Evolutionary conservation across 2,329 filamentous ascomycete species (phyloP), one percentile per base, ranked within the genome.

Genomic region (Xylariaceae sp.): DNA sequence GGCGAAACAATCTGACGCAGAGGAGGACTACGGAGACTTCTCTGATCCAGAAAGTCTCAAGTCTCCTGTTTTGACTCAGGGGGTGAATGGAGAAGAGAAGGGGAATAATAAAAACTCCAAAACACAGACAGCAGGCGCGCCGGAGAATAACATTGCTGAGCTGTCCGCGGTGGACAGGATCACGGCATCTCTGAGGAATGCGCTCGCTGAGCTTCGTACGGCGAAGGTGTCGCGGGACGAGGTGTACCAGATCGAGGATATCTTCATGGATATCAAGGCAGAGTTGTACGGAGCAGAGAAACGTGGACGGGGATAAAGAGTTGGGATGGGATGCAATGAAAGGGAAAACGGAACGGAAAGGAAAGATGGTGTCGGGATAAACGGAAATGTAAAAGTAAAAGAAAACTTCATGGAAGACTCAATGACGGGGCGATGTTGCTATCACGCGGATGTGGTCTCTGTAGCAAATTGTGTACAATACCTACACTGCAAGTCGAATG

Each of bases 251-350:
- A 80, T 94, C 65, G 90, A 94, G 69, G 88, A 92, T 70, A 76
- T 90, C 67, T 79, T 94, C 70, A 90, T 92, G 77, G 88, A 93
- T 71, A 84, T 93, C 64, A 87, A 89, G 72, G 80, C 83, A 63
- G 85, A 88, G 71, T 80, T 92, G 55, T 89, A 88, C 71, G 84
- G 87, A 58, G 90, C 89, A 13, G 86, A 86, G 67, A 78, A 78
- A 67, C 80, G 88, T 62, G 80, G 82, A 44, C 67, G 71, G n/a
- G 35, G 23, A 53, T 55, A 53, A 49, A 49, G 34, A 15, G 6
- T 11, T 39, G 42, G 23, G 23, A 30, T 30, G 23, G 23, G 23
- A 30, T 30, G 23, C 5, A 4, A 30, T 30, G 23, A 30, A 30
- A 30, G 23, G 23, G 23, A 30, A 30, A 30, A 30, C 4, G 23